These are phyloP conservation scores for Crithidia bombi DNA, from an alignment of 208 protist genomes.

Conservation along the genomic window DNA sequence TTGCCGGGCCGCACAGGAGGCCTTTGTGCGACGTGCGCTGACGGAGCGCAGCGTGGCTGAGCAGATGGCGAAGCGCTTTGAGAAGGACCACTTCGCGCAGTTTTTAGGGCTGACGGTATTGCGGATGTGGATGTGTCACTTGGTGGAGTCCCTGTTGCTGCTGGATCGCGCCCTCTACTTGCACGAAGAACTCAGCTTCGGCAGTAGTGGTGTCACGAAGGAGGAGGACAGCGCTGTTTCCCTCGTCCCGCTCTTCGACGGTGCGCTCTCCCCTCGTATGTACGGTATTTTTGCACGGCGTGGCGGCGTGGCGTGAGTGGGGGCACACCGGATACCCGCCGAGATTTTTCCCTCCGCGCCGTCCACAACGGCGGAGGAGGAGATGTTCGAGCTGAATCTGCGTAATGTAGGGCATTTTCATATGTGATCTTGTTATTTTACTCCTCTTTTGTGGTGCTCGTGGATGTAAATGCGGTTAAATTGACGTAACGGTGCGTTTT, in stretches of 20 bases:
- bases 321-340: no score
- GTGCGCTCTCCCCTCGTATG: constrained; percentile 77
- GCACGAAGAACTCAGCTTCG: constrained; percentile 44
- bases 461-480: no score
- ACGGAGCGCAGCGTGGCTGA: constrained; percentile 20
- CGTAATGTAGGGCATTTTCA: no score
- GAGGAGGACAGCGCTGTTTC: constrained; percentile 61
- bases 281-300: constrained; percentile 82
- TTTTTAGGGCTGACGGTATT: constrained; percentile 88
- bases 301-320: constrained; percentile 15
- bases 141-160: constrained; percentile 79
- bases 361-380: no score
- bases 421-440: no score
- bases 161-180: constrained; percentile 83
- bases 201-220: constrained; percentile 10
- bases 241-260: constrained; percentile 88
- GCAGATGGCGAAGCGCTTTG: constrained; percentile 39
- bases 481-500: no score
- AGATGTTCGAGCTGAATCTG: no score
- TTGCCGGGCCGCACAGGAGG: constrained; percentile 53
- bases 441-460: no score
- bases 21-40: constrained; percentile 30
- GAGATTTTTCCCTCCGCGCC: no score
- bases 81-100: constrained; percentile 51
- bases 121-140: constrained; percentile 91